Base-by-base conservation (phyloP, 257 asterid genomes). In the Misopates orontium region DNA sequence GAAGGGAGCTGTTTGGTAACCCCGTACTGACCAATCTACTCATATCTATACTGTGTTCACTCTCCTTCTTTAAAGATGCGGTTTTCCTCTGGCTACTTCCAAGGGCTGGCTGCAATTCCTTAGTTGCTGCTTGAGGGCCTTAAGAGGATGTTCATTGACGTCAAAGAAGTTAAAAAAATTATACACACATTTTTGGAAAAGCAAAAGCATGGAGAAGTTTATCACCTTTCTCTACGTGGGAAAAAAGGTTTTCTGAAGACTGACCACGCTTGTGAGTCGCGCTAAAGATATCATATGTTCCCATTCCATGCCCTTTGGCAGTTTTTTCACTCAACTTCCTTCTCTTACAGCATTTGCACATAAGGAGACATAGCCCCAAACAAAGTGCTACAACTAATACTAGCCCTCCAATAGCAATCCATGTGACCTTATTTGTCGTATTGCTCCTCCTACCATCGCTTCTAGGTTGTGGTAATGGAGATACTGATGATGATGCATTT, bases 391-490 rank as follows among this genome's bases (percentile, higher is more conserved):
- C 68, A 42, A 86, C 67, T 39, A 58, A 68, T 32, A 83, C 52
- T 57, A 86, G 56, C 60, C 88, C 97, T 18, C 67, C 90, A 62
- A 83, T 56, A 50, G 74, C 71, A 62, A 84, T 66, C 94, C 89
- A 84, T 3, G 78, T 60, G 74, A 73, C 64, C 24, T 64, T 67
- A 64, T 66, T 87, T 8, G 75, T 39, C 44, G 73, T 16, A 47
- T 52, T 64, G 58, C 49, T 73, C 79, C 60, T 74, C 79, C 62
- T 75, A 50, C 42, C 79, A 12, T 66, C 74, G 22, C 41, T 62
- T 54, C 69, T 70, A 28, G 80, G 51, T 57, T 69, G 82, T 64
- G 83, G 79, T 39, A 79, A 48, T 18, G 58, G 80, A 56, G 79
- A 18, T 36, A 75, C 52, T 4, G 85, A 25, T 4, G 85, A 25